Evolutionary conservation across 2,329 filamentous ascomycete genomes (phyloP).

Genomic region (Alternaria sp.): DNA sequence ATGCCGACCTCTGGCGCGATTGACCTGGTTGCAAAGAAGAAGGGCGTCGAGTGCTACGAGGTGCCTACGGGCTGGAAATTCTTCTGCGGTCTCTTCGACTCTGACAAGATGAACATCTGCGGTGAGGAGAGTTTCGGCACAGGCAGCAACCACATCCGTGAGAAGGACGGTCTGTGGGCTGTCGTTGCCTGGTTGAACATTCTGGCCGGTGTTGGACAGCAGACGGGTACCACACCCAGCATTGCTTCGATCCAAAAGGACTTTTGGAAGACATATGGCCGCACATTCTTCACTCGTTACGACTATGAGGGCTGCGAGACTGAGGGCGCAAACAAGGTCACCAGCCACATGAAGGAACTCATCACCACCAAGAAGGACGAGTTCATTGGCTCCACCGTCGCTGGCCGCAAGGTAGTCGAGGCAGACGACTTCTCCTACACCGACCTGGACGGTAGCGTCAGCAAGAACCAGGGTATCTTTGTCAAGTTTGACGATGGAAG

Average conservation of each 20-base stretch:
- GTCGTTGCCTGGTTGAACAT: conserved; percentile 99
- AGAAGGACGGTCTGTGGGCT: conserved; percentile 99
- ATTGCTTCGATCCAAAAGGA: conserved; percentile 97
- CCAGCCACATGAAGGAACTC: conserved; percentile 79
- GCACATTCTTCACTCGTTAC: conserved; percentile 98
- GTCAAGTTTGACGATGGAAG: conserved; percentile 94
- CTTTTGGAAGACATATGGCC: conserved; percentile 96
- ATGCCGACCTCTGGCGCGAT: conserved; percentile 98
- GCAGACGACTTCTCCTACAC: conserved; percentile 98
- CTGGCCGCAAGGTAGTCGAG: conserved; percentile 83
- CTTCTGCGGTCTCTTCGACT: conserved; percentile 94
- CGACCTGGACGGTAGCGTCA: conserved; percentile 95
- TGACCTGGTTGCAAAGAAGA: conserved; percentile 94
- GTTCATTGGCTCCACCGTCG: conserved; percentile 85
- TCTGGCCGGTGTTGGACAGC: conserved; percentile 89
- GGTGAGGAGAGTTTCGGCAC: conserved; percentile 99
- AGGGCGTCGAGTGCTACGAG: conserved; percentile 91
- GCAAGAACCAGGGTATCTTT: conserved; percentile 95
- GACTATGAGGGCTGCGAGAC: conserved; percentile 97
- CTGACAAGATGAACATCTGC: conserved; percentile 99
- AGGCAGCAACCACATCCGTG: conserved; percentile 97
- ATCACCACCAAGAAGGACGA: conserved; percentile 73
- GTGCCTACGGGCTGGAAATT: conserved; percentile 99
- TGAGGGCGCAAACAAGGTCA: conserved; percentile 89
- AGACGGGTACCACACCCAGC: conserved; percentile 82